Conservation (phyloP, 192 early-diverging fungal species). For the Pecoramyces ruminantium region DNA sequence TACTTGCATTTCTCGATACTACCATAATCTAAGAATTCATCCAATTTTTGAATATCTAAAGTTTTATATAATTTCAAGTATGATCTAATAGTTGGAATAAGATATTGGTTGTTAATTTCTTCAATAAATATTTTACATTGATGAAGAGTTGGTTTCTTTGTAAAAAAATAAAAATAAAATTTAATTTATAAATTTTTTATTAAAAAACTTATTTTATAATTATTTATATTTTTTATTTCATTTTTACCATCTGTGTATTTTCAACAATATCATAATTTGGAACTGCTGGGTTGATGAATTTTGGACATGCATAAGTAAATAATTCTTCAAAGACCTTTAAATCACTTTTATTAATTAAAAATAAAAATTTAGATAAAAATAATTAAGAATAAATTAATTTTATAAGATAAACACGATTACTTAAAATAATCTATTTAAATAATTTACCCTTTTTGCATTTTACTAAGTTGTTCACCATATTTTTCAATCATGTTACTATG, state of each 20-base stretch:
- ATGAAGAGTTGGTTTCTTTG: conserved; percentile 54
- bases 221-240: too few species aligned
- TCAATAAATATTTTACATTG: conserved; percentile 73
- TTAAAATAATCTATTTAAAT: too few species aligned
- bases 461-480: conserved; percentile 76
- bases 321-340: conserved; percentile 71
- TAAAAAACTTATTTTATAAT: too few species aligned
- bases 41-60: conserved; percentile 73
- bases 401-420: too few species aligned
- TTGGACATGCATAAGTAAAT: conserved; percentile 79
- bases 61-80: conserved; percentile 94
- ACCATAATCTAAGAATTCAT: conserved; percentile 62
- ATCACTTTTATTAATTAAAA: conserved; percentile 27
- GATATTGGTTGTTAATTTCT: conserved; percentile 70
- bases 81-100: conserved; percentile 73
- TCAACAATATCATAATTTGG: conserved; percentile 60
- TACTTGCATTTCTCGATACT: conserved; percentile 59
- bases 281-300: conserved; percentile 81
- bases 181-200: too few species aligned
- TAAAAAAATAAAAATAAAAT: too few species aligned
- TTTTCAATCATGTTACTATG: conserved; percentile 78
- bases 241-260: conserved; percentile 16
- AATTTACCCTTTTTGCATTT: conserved; percentile 63
- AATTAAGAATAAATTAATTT: too few species aligned
- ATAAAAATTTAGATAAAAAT: conserved; percentile 1